Conservation (phyloP, 352 stramenopile genomes). For the Phytophthora ohioensis region DNA sequence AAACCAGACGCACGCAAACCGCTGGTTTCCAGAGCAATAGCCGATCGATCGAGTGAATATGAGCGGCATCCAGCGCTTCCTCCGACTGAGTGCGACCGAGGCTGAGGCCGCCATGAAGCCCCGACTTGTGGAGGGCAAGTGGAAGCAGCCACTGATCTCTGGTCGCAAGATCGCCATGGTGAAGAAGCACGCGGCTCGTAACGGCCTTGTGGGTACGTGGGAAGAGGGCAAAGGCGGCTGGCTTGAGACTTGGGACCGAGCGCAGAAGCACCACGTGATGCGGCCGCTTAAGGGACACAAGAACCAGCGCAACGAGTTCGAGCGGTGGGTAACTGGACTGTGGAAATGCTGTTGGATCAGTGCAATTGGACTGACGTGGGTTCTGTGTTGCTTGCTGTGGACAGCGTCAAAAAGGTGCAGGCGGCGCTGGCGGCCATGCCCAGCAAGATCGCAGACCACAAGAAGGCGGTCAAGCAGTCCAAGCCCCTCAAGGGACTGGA, state of each 20-base stretch:
- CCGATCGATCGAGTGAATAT: constrained; percentile 18
- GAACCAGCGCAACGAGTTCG: constrained; percentile 86
- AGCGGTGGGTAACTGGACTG: constrained; percentile 53
- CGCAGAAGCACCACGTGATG: constrained; percentile 90
- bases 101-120: constrained; percentile 85
- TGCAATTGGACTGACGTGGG: constrained; percentile 3
- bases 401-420: constrained; percentile 88
- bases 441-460: constrained; percentile 88
- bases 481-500: constrained; percentile 90
- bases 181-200: constrained; percentile 83
- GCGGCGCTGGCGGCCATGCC: constrained; percentile 84
- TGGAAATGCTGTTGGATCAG: neutral
- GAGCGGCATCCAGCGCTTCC: constrained; percentile 72
- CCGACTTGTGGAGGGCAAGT: constrained; percentile 82
- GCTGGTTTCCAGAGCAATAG: constrained; percentile 28
- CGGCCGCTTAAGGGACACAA: constrained; percentile 82
- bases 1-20: constrained; percentile 33
- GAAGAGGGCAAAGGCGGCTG: constrained; percentile 83
- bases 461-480: constrained; percentile 81
- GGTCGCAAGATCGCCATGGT: constrained; percentile 83
- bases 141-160: constrained; percentile 85
- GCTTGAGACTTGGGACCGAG: constrained; percentile 78
- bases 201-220: constrained; percentile 80
- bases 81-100: constrained; percentile 75
- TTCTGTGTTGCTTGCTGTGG: constrained; percentile 1